Evolutionary conservation across 2,329 filamentous ascomycete genomes (phyloP).

Genomic region (Calonectria pseudoturangicola): DNA sequence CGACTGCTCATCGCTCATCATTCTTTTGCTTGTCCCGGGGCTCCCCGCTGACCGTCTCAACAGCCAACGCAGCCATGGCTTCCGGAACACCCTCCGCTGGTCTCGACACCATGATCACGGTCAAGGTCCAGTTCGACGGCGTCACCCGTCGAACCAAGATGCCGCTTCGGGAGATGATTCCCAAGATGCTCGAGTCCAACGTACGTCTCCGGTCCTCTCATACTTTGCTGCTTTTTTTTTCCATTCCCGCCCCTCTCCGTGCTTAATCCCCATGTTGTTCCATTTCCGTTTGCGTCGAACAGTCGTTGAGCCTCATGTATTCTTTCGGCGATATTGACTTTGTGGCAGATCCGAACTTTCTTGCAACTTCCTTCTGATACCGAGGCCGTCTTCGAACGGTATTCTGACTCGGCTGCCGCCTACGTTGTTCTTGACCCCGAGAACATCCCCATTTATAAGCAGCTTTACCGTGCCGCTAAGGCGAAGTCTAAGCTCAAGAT

Average conservation of each 20-base stretch:
- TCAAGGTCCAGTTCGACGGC: conserved; percentile 89
- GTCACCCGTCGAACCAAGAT: conserved; percentile 90
- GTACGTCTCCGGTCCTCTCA: conserved; percentile 72
- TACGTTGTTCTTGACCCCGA: conserved; percentile 87
- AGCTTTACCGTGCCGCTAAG: conserved; percentile 96
- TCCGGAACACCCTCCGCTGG: conserved; percentile 48
- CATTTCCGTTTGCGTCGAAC: conserved; percentile 5
- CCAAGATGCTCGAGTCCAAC: conserved; percentile 85
- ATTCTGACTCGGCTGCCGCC: conserved; percentile 91
- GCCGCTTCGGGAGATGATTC: conserved; percentile 87
- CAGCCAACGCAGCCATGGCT: conserved; percentile 52
- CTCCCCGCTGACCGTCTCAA: conserved; percentile 26
- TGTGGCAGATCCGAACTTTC: conserved; percentile 59
- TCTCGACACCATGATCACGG: conserved; percentile 75
- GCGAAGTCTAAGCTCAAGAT: conserved; percentile 98
- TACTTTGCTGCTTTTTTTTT: conserved; percentile 1
- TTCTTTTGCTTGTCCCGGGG: conserved; percentile 23
- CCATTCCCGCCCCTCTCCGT: background rate
- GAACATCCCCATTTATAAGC: conserved; percentile 93
- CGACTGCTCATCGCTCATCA: conserved; percentile 34
- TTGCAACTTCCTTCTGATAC: conserved; percentile 58
- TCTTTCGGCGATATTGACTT: conserved; percentile 41
- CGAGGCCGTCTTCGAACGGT: conserved; percentile 85
- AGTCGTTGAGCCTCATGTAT: background rate
- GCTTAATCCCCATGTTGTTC: background rate